A percentile compares a stretch with the other conserved stretches of the same genome.
Conservation (phyloP, 2,329 filamentous ascomycete genomes). For the Dothistroma pini region DNA sequence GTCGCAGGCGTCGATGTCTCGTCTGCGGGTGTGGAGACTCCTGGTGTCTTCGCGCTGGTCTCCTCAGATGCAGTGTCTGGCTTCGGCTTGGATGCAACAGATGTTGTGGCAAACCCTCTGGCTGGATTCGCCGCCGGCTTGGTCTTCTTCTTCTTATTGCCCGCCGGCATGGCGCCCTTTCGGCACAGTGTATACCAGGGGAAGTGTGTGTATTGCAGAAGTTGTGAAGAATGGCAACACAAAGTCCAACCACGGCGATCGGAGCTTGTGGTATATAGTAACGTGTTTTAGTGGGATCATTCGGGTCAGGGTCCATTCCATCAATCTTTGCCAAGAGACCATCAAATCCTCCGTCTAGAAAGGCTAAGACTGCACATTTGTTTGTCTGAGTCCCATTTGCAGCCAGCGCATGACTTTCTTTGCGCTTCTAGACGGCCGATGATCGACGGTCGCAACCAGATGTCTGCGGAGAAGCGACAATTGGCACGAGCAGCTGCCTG, state of each 20-base stretch:
- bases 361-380: background rate
- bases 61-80: constrained; percentile 32
- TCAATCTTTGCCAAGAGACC: background rate
- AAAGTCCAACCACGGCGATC: background rate
- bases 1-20: constrained; percentile 25
- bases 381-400: background rate
- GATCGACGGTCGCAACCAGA: background rate
- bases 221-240: background rate
- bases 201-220: background rate
- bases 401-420: background rate
- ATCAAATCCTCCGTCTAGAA: background rate
- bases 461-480: background rate
- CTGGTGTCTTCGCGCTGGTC: constrained; percentile 28
- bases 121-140: constrained; percentile 84
- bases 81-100: constrained; percentile 69
- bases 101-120: constrained; percentile 90
- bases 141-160: constrained; percentile 69
- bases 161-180: constrained; percentile 24
- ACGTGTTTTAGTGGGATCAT: background rate
- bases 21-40: constrained; percentile 28
- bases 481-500: background rate
- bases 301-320: background rate
- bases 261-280: background rate
- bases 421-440: background rate
- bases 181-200: background rate